Percentiles rank a stretch among this genome's conserved stretches.
Conservation (phyloP, 2,329 filamentous ascomycete species). For the Hirsutella rhossiliensis region DNA sequence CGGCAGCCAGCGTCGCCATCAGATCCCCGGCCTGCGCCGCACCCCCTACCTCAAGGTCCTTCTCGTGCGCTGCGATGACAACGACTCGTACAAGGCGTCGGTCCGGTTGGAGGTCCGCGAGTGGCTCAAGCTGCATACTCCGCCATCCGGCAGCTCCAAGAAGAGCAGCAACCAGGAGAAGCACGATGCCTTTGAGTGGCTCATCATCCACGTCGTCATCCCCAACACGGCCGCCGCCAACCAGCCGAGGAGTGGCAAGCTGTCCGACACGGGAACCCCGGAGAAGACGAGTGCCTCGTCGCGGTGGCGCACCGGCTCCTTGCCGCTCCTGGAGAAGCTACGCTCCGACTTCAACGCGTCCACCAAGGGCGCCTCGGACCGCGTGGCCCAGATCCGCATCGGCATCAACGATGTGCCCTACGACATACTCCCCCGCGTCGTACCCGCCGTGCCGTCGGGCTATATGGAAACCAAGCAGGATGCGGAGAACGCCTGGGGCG, state of each 20-base stretch:
- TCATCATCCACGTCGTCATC: conserved; percentile 84
- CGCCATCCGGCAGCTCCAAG: conserved; percentile 42
- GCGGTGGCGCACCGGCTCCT: conserved; percentile 68
- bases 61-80: conserved; percentile 86
- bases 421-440: conserved; percentile 48
- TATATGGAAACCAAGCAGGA: conserved; percentile 66
- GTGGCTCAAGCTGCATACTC: conserved; percentile 74
- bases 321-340: conserved; percentile 79
- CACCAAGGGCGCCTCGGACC: conserved; percentile 58
- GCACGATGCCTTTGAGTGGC: conserved; percentile 93
- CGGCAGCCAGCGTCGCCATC: conserved; percentile 56
- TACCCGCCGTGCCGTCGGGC: conserved; percentile 49
- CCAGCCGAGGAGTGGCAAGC: conserved; percentile 55
- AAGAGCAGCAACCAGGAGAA: conserved; percentile 63
- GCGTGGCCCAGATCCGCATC: conserved; percentile 76
- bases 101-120: conserved; percentile 72
- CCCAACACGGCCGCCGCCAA: conserved; percentile 73
- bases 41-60: conserved; percentile 91
- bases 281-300: conserved; percentile 59
- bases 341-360: conserved; percentile 77
- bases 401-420: conserved; percentile 57
- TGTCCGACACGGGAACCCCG: conserved; percentile 39
- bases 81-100: conserved; percentile 78
- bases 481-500: conserved; percentile 68
- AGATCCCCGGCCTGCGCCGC: conserved; percentile 85